Percentiles rank a stretch among this genome's conserved stretches.
These are phyloP conservation scores for Collariella sp. DNA, from an alignment of 495 filamentous ascomycete genomes.

Conservation along the genomic window DNA sequence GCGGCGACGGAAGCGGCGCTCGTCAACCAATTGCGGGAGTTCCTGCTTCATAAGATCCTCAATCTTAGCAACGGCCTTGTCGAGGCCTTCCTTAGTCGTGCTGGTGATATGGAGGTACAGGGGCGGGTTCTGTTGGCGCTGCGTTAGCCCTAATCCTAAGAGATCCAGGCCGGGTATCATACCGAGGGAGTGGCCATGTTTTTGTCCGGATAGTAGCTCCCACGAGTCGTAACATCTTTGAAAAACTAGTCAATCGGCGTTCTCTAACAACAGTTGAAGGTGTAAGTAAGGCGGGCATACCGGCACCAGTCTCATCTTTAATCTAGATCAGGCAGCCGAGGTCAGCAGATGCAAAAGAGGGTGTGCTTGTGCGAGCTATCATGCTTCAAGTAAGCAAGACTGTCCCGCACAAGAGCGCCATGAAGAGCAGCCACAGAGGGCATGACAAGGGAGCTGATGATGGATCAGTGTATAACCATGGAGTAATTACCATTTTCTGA, in stretches of 20 bases:
- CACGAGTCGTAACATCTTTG: constrained; percentile 98
- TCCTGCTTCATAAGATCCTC: constrained; percentile 95
- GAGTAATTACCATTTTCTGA: constrained; percentile 96
- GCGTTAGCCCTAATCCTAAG: constrained; percentile 9
- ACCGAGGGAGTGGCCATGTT: constrained; percentile 91
- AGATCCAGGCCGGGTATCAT: constrained; percentile 14
- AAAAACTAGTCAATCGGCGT: constrained; percentile 50
- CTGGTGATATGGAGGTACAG: constrained; percentile 93
- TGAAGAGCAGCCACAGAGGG: constrained; percentile 27
- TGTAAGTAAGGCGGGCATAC: constrained; percentile 63
- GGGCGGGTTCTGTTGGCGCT: constrained; percentile 68
- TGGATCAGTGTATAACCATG: constrained; percentile 73
- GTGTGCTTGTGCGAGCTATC: constrained; percentile 59
- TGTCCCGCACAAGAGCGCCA: constrained; percentile 48
- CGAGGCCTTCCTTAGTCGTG: constrained; percentile 83
- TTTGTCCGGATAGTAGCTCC: constrained; percentile 93
- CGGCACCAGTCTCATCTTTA: constrained; percentile 99
- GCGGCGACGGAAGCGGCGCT: constrained; percentile 82
- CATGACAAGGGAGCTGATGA: constrained; percentile 45
- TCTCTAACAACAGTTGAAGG: constrained; percentile 40
- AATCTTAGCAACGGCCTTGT: constrained; percentile 75
- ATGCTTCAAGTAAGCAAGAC: constrained; percentile 78
- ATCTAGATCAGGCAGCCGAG: constrained; percentile 93
- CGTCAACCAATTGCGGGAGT: constrained; percentile 88
- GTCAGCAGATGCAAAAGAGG: constrained; percentile 98